These are phyloP conservation scores for Brassica carinata DNA, from an alignment of 345 rosid genomes.

Conservation along the genomic window DNA sequence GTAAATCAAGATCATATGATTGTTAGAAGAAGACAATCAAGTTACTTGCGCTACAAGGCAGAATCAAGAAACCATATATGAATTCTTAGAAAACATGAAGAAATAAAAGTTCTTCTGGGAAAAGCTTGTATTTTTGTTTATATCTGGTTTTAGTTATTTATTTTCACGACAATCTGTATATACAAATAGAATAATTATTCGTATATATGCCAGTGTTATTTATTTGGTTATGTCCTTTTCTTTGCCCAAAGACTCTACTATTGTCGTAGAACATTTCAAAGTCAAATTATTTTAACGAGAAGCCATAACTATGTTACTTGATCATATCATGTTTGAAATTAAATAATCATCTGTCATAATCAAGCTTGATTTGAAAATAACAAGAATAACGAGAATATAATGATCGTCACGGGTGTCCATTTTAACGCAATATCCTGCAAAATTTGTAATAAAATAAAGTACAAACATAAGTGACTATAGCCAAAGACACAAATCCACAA, in stretches of 20 bases:
- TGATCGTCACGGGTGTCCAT: conserved; percentile 58
- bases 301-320: neutral
- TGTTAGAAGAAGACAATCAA: neutral
- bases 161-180: conserved; percentile 28
- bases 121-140: conserved; percentile 6
- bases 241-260: conserved; percentile 26
- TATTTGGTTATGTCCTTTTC: conserved; percentile 22
- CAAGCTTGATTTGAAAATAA: conserved; percentile 49
- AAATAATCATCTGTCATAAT: conserved; percentile 45
- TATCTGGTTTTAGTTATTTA: neutral
- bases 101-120: neutral
- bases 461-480: neutral
- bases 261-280: conserved; percentile 26
- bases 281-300: conserved; percentile 16
- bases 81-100: conserved; percentile 8
- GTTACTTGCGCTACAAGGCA: neutral
- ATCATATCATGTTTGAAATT: conserved; percentile 39
- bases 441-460: neutral
- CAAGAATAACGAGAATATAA: conserved; percentile 38
- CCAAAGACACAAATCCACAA: neutral
- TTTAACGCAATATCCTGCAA: conserved; percentile 54
- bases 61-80: neutral
- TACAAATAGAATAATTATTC: conserved; percentile 21
- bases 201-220: conserved; percentile 7
- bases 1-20: neutral